Evolutionary conservation across 2,329 filamentous ascomycete species (phyloP), one percentile per base, ranked within the genome.

Genomic region (Westerdykella sp.): DNA sequence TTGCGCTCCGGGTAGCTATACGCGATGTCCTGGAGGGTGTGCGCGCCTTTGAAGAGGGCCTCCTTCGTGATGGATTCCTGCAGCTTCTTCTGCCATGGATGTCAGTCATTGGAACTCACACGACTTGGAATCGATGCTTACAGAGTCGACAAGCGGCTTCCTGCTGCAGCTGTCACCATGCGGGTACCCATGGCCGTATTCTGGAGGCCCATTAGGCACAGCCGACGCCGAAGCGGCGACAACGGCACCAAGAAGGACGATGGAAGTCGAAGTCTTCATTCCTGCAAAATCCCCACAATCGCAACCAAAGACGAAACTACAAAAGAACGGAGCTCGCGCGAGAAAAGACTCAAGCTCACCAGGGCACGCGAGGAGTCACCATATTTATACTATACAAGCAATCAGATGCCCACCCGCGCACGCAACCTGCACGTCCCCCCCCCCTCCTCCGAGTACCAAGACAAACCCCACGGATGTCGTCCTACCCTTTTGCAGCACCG

Each of bases 11-110:
- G 53, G 16, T 63, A 64, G 23, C 55, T 54, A 43, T 69, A 65
- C n/a, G 68, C 69, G 28, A 68, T 59, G 43, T 60, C 53, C 40
- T 70, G 58, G 14, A 71, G 56, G 15, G 55, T 48, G 36, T 64
- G 47, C 4, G 62, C 49, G 28, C 62, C 59, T 15, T 49, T 50
- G 14, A 64, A 36, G 21, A 68, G 55, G 12, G 56, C 54, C 16
- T 59, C 47, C 6, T 39, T 41, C 6, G 46, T 59, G 43, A 68
- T 60, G 28, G 51, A 48, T 15, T 45, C 47, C 44, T 64, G 53
- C 21, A 66, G 59, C 34, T 49, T 50, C 25, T 53, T 51, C 62
- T 64, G 39, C 3, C 2, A 18, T 1, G 21, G 18, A 2, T 21
- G 12, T 57, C 15, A 60, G 55, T 15, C 39, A 35, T 11, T 9